A percentile compares a stretch with the other conserved stretches of the same genome.
Evolutionary conservation across 2,329 filamentous ascomycete species (phyloP).

Genomic region (Biscogniauxia marginata): DNA sequence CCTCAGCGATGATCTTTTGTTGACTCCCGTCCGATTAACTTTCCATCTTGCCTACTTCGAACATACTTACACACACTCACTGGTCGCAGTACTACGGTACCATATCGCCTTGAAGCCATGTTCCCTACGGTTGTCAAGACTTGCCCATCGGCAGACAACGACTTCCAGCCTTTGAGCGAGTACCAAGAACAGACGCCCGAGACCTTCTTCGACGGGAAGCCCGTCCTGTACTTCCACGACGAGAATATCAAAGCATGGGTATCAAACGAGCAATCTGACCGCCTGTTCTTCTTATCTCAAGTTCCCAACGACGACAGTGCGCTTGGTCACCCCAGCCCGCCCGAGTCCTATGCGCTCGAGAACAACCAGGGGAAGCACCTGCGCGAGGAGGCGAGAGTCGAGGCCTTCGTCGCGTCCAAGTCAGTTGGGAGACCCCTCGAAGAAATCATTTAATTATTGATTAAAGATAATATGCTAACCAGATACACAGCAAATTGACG

Average conservation of each 20-base stretch:
- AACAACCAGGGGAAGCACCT: slow-evolving; percentile 30
- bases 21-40: background rate
- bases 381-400: slow-evolving; percentile 46
- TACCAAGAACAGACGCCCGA: slow-evolving; percentile 71
- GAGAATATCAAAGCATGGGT: slow-evolving; percentile 57
- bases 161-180: slow-evolving; percentile 65
- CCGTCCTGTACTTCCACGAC: slow-evolving; percentile 66
- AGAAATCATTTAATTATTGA: too few relatives aligned
- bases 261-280: slow-evolving; percentile 51
- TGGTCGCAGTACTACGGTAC: background rate
- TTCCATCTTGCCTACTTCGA: too few relatives aligned
- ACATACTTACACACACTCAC: too few relatives aligned
- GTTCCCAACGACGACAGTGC: slow-evolving; percentile 36
- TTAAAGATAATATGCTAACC: slow-evolving; percentile 3
- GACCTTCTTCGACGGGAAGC: slow-evolving; percentile 69
- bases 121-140: slow-evolving; percentile 55
- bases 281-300: slow-evolving; percentile 51
- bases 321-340: slow-evolving; percentile 30
- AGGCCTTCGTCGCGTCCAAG: slow-evolving; percentile 60
- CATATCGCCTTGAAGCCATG: slow-evolving; percentile 27
- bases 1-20: background rate
- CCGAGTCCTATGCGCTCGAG: slow-evolving; percentile 34
- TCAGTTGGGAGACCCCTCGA: too few relatives aligned
- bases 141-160: slow-evolving; percentile 50
- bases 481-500: slow-evolving; percentile 49